Conservation (phyloP, 805 yeast species). For the Myxozyma geophila region DNA sequence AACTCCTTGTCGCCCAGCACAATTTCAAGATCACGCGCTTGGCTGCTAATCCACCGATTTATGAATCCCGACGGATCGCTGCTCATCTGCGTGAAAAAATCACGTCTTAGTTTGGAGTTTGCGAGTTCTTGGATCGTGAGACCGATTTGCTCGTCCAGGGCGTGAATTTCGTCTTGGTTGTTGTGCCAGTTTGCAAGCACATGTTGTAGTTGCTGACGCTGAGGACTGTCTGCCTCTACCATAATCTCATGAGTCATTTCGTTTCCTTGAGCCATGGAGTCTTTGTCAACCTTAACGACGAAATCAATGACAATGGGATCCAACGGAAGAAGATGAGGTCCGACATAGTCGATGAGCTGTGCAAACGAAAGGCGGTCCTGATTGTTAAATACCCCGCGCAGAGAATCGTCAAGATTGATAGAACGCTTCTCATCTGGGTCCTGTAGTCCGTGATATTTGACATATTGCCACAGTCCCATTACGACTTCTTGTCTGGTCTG, state of each 20-base stretch:
- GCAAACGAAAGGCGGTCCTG: slow-evolving; percentile 64
- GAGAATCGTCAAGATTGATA: slow-evolving; percentile 56
- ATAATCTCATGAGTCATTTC: slow-evolving; percentile 73
- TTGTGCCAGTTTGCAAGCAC: slow-evolving; percentile 49
- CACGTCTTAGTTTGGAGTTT: slow-evolving; percentile 65
- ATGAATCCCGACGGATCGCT: slow-evolving; percentile 79
- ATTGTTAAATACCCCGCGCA: slow-evolving; percentile 52
- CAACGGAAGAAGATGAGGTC: slow-evolving; percentile 71
- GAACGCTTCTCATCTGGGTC: slow-evolving; percentile 60
- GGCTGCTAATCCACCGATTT: slow-evolving; percentile 74
- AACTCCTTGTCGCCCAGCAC: slow-evolving; percentile 88
- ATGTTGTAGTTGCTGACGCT: slow-evolving; percentile 43
- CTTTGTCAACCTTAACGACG: slow-evolving; percentile 73
- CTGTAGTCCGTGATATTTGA: slow-evolving; percentile 66
- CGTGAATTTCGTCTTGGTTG: slow-evolving; percentile 50
- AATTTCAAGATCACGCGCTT: slow-evolving; percentile 81
- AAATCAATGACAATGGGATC: slow-evolving; percentile 81
- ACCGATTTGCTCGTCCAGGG: slow-evolving; percentile 52
- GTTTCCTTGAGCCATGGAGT: slow-evolving; percentile 54
- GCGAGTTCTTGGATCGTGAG: slow-evolving; percentile 57
- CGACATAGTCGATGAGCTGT: slow-evolving; percentile 70
- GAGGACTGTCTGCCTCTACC: slow-evolving; percentile 54
- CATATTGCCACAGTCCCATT: slow-evolving; percentile 77
- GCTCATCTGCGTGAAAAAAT: slow-evolving; percentile 74
- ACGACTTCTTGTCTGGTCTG: slow-evolving; percentile 86